Evolutionary conservation across 2,329 filamentous ascomycete species (phyloP).

Genomic region (Allantophomopsis lycopodina): DNA sequence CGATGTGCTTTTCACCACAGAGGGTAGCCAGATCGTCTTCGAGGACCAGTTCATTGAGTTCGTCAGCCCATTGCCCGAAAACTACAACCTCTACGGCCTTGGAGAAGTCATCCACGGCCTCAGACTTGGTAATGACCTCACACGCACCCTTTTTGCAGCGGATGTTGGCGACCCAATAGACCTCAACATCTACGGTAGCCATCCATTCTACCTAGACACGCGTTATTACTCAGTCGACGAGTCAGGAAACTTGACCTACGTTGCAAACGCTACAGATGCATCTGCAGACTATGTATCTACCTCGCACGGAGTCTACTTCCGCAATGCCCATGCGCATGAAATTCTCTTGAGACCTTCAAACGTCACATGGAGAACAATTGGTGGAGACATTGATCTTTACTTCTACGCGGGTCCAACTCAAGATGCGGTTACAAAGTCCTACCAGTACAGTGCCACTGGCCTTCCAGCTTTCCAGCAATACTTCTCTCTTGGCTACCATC

Average conservation of each 20-base stretch:
- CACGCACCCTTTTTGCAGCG: constrained; percentile 45
- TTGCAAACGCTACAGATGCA: constrained; percentile 34
- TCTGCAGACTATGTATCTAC: constrained; percentile 45
- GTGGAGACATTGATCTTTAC: constrained; percentile 63
- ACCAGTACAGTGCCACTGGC: constrained; percentile 40
- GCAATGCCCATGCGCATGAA: constrained; percentile 68
- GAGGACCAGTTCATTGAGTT: constrained; percentile 51
- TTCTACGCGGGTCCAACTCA: constrained; percentile 47
- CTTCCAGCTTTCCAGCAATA: constrained; percentile 49
- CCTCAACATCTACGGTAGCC: constrained; percentile 47
- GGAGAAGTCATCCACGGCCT: constrained; percentile 58
- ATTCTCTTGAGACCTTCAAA: constrained; percentile 55
- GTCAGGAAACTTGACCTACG: constrained; percentile 32
- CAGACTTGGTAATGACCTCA: constrained; percentile 49
- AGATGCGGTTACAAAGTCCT: constrained; percentile 43
- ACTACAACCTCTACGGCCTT: constrained; percentile 49
- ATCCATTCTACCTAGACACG: constrained; percentile 52
- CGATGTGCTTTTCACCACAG: constrained; percentile 47
- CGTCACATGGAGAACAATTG: constrained; percentile 56
- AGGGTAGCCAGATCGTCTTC: constrained; percentile 41
- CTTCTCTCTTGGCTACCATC: constrained; percentile 48
- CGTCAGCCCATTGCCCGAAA: constrained; percentile 40
- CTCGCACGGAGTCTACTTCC: constrained; percentile 52
- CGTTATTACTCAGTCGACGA: constrained; percentile 49
- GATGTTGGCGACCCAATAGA: constrained; percentile 41